Evolutionary conservation across 225 moss, liverwort and hornwort genomes (phyloP), one percentile per base, ranked within the genome.

Genomic region (Ulota crispa): DNA sequence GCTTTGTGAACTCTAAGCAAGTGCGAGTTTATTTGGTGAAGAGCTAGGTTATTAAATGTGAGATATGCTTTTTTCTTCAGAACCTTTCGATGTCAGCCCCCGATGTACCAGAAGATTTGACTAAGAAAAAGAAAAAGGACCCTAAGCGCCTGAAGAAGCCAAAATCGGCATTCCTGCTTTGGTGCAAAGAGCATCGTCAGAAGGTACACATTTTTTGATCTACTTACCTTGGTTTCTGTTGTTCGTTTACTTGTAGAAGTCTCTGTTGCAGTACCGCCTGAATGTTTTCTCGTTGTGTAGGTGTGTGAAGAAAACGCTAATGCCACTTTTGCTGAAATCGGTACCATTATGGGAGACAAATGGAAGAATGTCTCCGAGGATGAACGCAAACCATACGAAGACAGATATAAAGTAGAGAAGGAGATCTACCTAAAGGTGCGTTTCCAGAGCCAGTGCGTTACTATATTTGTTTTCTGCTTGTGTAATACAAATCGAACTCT

Each of bases 301-400:
- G 85, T 93, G 31, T 92, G 89, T 69, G 93, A 92, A 41, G 94
- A 93, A 32, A 83, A 92, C 53, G 92, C 92, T 15, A 90, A 79
- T 54, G 95, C 95, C 26, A 87, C 93, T 16, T 92, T 95, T 30
- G 83, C 91, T 7, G 92, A 92, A 39, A 92, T 94, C 21, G 93
- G 94, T 83, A 84, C 88, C 23, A 84, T 95, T 2, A 89, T 97
- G 87, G 92, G 95, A 16, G 95, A 95, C 5, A 95, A 90, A 68
- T 97, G 97, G 97, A 97, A 95, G 83, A 80, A 86, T 23, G 94
- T 94, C 2, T 71, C 95, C 2, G 93, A 95, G 23, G 93, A 92
- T 42, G 97, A 97, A 19, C 93, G 92, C 68, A 94, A 92, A 67
- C 92, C 97, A 47, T 97, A 92, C 55, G 87, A 87, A 68, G 97